Base-by-base conservation (phyloP, 2,329 filamentous ascomycete genomes). In the Nothophoma quercina region DNA sequence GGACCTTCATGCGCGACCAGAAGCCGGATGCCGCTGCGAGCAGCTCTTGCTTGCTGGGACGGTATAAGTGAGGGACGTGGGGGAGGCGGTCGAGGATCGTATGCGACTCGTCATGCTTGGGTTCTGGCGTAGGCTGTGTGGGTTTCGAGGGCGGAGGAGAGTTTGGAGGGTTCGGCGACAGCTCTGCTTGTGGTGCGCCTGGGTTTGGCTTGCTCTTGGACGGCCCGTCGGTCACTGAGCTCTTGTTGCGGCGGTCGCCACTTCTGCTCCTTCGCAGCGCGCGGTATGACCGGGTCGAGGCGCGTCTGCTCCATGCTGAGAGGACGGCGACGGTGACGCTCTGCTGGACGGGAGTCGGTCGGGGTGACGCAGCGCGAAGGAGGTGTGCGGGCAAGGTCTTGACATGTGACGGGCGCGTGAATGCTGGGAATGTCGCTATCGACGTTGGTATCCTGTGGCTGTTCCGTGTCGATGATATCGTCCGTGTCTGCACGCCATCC, bases 41-140 rank as follows among this genome's bases (percentile, higher is more conserved):
- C 22, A 99, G 82, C 74, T 99, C 95, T 71, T 97, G 93, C 70
- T 96, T 97, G 7, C 88, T 93, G 5, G 95, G 93, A 16, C 93
- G 84, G 77, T 97, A 84, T 29, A 87, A 73, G 57, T 86, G 91
- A 64, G 90, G 88, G 19, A 87, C 84, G 44, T 76, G 68, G 7
- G 74, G 74, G 13, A 82, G 75, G 56, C 83, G 82, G 63, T 87
- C 79, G 55, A 85, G 80, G 22, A 88, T 72, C 32, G 69, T 63
- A 16, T 71, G 56, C 7, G 63, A 42, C 28, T 69, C 51, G 44
- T 64, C 64, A 16, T 63, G 55, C 30, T 64, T 39, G 32, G 65
- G 1, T 7, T 35, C 25, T 30, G 22, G 40, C 35, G n/a, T 8
- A n/a, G 33, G 21, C 48, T 65, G 59, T 15, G 44, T 36, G 7